Evolutionary conservation across 2,329 filamentous ascomycete species (phyloP).

Genomic region (Verticillium longisporum): DNA sequence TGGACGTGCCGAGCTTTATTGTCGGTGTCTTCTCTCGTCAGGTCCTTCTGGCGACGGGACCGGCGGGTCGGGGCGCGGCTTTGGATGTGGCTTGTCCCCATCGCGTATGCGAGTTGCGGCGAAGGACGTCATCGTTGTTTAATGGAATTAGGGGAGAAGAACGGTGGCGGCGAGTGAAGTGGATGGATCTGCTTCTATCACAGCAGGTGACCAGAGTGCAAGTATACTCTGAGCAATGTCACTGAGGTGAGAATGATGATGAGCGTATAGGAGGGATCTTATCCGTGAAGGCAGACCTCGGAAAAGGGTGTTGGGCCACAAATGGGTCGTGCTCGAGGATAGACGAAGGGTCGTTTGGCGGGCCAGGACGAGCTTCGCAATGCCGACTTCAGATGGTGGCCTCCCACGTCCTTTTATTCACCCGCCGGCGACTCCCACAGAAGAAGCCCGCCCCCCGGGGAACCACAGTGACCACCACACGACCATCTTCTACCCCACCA

Average conservation of each 20-base stretch:
- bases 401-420: background rate
- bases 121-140: background rate
- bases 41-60: slow-evolving; percentile 19
- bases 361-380: background rate
- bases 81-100: slow-evolving; percentile 18
- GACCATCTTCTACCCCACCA: background rate
- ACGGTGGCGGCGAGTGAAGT: background rate
- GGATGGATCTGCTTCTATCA: background rate
- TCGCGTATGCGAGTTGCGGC: background rate
- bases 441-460: background rate
- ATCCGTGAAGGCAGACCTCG: background rate
- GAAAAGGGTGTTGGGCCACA: background rate
- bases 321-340: background rate
- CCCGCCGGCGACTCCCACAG: background rate
- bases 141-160: background rate
- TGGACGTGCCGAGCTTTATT: background rate
- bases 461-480: background rate
- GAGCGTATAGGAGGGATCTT: background rate
- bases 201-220: background rate
- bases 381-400: background rate
- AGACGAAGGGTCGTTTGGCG: background rate
- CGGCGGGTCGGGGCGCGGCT: slow-evolving; percentile 21
- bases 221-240: background rate
- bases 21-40: slow-evolving; percentile 8
- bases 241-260: background rate